Evolutionary conservation across 2,329 filamentous ascomycete species (phyloP), one percentile per base, ranked within the genome.

Genomic region (Ceratocystis lukuohia): DNA sequence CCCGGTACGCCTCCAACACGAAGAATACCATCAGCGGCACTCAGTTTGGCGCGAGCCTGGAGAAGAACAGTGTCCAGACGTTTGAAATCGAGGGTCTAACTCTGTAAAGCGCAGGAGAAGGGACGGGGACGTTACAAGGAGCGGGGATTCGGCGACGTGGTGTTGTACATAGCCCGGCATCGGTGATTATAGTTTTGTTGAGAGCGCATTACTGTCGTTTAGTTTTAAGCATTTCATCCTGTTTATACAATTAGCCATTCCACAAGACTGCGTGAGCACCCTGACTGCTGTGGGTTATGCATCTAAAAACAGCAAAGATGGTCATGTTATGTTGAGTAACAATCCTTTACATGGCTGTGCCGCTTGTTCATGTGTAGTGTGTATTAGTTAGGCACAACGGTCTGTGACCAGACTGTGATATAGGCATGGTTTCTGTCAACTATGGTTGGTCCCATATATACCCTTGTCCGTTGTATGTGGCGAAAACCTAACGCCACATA

Each of bases 21-120:
- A 75, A 75, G 67, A 76, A 73, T 0, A 67, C 62, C 2, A 69
- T 77, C 1, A 73, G 69, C 45, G 74, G 75, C 22, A 74, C 70
- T 0, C 74, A 71, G 67, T 77, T 77, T 64, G 74, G 73, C 73
- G 74, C 74, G 3, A 72, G 71, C 10, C 76, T 78, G 66, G 71
- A 70, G 20, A 72, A 66, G 8, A 72, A 74, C 48, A 70, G 70
- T 66, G 72, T 77, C 2, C 74, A 76, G 70, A 77, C 75, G 0
- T 77, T 77, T 64, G 76, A 77, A 67, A 67, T 77, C 15, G 64
- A 68, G 1, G 71, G 70, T n/a, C 71, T 74, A 0, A 69, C 70
- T 41, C 46, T 73, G 15, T 72, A 59, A 53, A n/a, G 2, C 8
- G 37, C 10, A 8, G 37, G 37, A 41, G 37, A 41, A 41, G 10